Conservation (phyloP, 2,329 filamentous ascomycete species). For the Parasarocladium wereldwijsianum region DNA sequence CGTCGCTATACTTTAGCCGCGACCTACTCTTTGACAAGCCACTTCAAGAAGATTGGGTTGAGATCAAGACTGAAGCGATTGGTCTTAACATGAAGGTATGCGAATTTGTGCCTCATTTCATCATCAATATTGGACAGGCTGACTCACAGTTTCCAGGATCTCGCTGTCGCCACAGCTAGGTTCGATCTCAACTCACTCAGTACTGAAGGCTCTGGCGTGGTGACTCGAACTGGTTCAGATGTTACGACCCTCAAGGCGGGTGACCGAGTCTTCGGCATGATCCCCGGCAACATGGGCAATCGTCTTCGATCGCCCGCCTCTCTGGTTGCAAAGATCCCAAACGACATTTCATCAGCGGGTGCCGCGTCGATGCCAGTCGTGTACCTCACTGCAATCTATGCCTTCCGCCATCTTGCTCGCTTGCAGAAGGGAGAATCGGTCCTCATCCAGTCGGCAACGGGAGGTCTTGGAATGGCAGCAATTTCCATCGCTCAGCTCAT, state of each 20-base stretch:
- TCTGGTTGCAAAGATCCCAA: constrained; percentile 9
- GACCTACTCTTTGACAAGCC: constrained; percentile 6
- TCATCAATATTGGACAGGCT: too few relatives aligned
- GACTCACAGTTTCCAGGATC: too few relatives aligned
- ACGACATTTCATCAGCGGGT: constrained; percentile 7
- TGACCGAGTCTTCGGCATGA: constrained; percentile 12
- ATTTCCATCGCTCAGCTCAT: constrained; percentile 8
- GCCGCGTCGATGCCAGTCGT: constrained; percentile 7
- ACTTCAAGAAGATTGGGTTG: constrained; percentile 11
- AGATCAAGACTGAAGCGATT: constrained; percentile 16
- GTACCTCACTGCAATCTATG: constrained; percentile 9
- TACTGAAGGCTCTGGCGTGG: too few relatives aligned
- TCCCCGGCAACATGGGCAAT: constrained; percentile 9
- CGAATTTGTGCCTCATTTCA: too few relatives aligned
- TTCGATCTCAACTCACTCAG: too few relatives aligned
- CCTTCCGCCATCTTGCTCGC: constrained; percentile 9
- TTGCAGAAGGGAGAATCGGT: constrained; percentile 10
- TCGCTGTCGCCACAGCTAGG: too few relatives aligned
- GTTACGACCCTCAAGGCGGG: constrained; percentile 9
- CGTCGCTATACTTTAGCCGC: constrained; percentile 3
- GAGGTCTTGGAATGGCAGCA: constrained; percentile 9
- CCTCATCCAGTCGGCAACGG: constrained; percentile 10
- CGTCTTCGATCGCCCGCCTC: constrained; percentile 7
- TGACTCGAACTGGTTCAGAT: constrained; percentile 9
- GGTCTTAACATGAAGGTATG: constrained; percentile 17